Evolutionary conservation across 345 rosid species (phyloP).

Genomic region (Citrus unshiu): DNA sequence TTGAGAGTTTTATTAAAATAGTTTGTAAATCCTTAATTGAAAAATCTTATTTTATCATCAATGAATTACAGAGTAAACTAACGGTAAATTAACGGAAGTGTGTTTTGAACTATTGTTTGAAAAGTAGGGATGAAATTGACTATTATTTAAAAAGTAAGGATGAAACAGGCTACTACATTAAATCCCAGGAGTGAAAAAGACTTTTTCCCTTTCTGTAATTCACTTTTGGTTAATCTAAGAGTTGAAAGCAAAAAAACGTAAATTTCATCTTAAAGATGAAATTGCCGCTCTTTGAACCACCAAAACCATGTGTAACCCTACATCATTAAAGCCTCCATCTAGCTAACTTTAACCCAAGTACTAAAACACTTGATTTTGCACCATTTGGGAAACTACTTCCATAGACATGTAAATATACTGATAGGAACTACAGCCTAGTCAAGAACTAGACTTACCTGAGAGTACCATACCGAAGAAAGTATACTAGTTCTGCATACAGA

Average conservation of each 20-base stretch:
- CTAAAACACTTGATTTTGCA: not conserved
- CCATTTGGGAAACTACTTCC: not conserved
- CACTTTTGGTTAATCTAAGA: not conserved
- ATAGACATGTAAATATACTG: not conserved
- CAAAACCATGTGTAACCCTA: not conserved
- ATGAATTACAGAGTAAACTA: no score
- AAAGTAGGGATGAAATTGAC: no score
- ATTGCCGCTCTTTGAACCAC: not conserved
- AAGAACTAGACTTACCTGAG: slow-evolving; percentile 26
- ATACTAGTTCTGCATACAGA: slow-evolving; percentile 74
- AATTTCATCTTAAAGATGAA: not conserved
- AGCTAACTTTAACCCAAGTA: not conserved
- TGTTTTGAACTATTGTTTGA: no score
- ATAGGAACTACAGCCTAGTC: not conserved
- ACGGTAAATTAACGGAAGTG: no score
- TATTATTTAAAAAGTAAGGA: no score
- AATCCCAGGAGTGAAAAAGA: no score
- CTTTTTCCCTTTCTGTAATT: not conserved
- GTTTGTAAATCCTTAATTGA: no score
- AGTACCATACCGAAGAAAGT: slow-evolving; percentile 61
- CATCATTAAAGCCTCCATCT: not conserved
- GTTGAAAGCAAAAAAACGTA: not conserved
- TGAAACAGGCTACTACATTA: no score
- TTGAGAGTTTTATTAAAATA: no score
- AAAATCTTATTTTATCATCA: no score